Conservation (phyloP, 129 eudicot species). For the Deinandra increscens region DNA sequence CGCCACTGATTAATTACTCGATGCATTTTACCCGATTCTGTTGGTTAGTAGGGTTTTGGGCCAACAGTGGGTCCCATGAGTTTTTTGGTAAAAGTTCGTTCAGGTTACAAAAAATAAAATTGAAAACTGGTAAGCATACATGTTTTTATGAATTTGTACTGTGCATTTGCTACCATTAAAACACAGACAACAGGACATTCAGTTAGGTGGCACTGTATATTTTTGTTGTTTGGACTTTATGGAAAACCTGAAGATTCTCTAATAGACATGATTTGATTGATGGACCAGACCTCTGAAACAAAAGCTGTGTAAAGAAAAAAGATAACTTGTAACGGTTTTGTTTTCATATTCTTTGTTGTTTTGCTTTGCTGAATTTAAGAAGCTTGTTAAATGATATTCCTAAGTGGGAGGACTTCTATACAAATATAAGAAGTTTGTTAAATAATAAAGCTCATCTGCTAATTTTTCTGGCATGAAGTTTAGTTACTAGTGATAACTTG, state of each 20-base stretch:
- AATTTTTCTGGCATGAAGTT: background rate
- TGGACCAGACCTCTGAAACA: constrained; percentile 21
- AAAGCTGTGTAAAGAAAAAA: constrained; percentile 5
- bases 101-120: too few species aligned
- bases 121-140: background rate
- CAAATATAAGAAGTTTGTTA: too few species aligned
- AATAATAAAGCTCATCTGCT: constrained; percentile 6
- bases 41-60: too few species aligned
- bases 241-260: constrained; percentile 24
- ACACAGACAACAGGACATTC: constrained; percentile 25
- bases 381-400: constrained; percentile 11
- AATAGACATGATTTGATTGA: constrained; percentile 19
- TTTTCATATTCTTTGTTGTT: constrained; percentile 12
- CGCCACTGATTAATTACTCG: too few species aligned
- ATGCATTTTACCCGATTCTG: too few species aligned
- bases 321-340: constrained; percentile 11
- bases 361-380: constrained; percentile 4
- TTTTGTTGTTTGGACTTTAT: constrained; percentile 30
- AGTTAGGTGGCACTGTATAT: constrained; percentile 24
- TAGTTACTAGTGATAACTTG: background rate
- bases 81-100: too few species aligned
- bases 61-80: too few species aligned
- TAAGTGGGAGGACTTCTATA: background rate
- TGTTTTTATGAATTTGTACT: constrained; percentile 6
- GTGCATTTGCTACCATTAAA: constrained; percentile 19